Evolutionary conservation across 495 filamentous ascomycete genomes (phyloP).

Genomic region (Trichoderma gamsii): DNA sequence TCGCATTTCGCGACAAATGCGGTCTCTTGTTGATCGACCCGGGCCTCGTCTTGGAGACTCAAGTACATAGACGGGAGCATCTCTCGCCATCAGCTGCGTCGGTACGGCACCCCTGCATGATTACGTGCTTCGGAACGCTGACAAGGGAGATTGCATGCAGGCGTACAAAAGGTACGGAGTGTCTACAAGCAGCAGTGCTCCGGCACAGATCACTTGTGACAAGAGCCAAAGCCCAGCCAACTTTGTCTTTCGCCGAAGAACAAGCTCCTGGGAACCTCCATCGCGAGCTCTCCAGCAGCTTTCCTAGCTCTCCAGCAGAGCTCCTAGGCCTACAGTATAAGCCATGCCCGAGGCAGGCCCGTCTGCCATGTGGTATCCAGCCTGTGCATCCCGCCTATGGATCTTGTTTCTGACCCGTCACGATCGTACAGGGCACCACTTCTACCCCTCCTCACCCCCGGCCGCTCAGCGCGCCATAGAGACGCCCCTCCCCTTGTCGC

Average conservation of each 20-base stretch:
- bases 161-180: not conserved
- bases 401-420: constrained; percentile 13
- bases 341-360: not conserved
- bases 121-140: not conserved
- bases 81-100: not conserved
- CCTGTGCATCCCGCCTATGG: constrained; percentile 12
- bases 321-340: too few species aligned
- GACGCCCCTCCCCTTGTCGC: constrained; percentile 3
- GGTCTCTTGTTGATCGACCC: not conserved
- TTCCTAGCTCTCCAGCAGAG: not conserved
- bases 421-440: constrained; percentile 14
- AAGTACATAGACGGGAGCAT: not conserved
- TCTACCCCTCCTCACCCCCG: constrained; percentile 3
- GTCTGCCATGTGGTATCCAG: constrained; percentile 11
- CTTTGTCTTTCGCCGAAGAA: not conserved
- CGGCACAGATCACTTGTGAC: not conserved
- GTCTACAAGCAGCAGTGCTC: not conserved
- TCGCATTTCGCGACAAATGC: constrained; percentile 6
- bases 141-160: constrained; percentile 10
- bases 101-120: constrained; percentile 5
- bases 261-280: not conserved
- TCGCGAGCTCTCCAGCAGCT: not conserved
- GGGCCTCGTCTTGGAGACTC: not conserved
- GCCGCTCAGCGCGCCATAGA: not conserved
- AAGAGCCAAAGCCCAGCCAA: not conserved